Evolutionary conservation across 139 green algal genomes (phyloP), one percentile per base, ranked within the genome.

Genomic region (Micromonas commoda): DNA sequence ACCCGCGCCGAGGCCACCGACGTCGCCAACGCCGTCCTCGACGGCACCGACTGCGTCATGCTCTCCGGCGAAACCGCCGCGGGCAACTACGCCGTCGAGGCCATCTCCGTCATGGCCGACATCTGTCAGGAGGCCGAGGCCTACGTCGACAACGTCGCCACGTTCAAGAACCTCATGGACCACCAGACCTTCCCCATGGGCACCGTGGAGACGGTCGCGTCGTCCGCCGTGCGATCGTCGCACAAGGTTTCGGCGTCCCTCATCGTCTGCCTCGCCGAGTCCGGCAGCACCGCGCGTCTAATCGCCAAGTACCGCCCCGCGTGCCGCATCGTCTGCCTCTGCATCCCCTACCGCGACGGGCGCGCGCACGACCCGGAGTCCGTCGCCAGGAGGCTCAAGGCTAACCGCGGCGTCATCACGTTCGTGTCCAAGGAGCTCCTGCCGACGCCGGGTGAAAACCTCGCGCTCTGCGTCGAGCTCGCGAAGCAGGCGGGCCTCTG

Each of bases 161-260:
- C 85, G 52, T 90, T 86, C 85, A 88, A 97, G 52, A 26, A 86
- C 77, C 89, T 92, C 73, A 92, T 96, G 80, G 95, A 94, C 82
- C 84, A 94, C 60, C 86, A 89, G 0, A 84, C 92, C 32, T 82
- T 96, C 66, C 93, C 93, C 73, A 99, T 99, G 95, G 87, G 79
- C 45, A 92, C 93, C 13, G 81, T 98, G n/a, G 95, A 99, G 86
- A 95, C 89, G 6, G 85, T 98, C 28, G 93, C 95, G 3, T 97
- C 91, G 21, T 97, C 91, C 0, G 95, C 95, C 28, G 95, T 99
- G 39, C 84, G 93, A 71, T 97, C 94, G 3, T 92, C 94, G 21
- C 92, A 97, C 83, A 98, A 94, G 85, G 89, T 96, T 34, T 86
- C 93, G 72, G 94, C 95, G 24, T 88, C 80, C 45, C 84, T 97